Base-by-base conservation (phyloP, 306 rosid species). In the Inga laurina region DNA sequence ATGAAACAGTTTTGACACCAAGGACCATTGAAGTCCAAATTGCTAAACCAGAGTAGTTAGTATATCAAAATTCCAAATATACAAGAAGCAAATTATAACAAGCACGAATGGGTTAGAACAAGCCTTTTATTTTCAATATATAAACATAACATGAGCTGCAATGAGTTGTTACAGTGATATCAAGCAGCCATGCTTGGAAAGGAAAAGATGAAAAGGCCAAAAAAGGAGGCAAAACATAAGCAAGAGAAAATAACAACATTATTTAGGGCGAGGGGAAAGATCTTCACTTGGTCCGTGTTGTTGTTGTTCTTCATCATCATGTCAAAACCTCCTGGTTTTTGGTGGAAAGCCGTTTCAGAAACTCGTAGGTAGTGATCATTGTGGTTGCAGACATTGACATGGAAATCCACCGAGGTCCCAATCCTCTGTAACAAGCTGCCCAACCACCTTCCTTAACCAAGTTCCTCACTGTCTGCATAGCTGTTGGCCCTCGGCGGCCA, bases 361-460 rank as follows among this genome's bases (percentile, higher is more conserved):
- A 88, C 91, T 94, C 98, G 65, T 94, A 94, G 49, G 98, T 92
- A 56, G 98, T 94, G 92, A 94, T 94, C 97, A 94, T 94, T 57
- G 97, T 94, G 10, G 98, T 94, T 32, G 98, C 98, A 77, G 98
- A 94, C 87, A 94, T 80, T 3, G 98, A 92, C 97, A 92, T 92
- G 7, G 97, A 91, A 46, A 95, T 96, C 90, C 98, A 94, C 12
- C 98, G 85, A 10, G 96, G 97, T 80, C 96, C 98, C 87, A 94
- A 85, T 13, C 98, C 98, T 91, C 93, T 85, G 80, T 92, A 94
- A 86, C 97, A 94, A 27, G 98, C 97, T 84, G 68, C 71, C 98
- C 98, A 94, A 19, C 97, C 97, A 4, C 98, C 98, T 86, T 92
- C 97, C 90, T 77, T 91, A 3, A 94, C 91, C 88, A 94, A 80